phyloP scores from a whole-genome alignment of 768 basidiomycete species.

The Hericium rajendrae region DNA sequence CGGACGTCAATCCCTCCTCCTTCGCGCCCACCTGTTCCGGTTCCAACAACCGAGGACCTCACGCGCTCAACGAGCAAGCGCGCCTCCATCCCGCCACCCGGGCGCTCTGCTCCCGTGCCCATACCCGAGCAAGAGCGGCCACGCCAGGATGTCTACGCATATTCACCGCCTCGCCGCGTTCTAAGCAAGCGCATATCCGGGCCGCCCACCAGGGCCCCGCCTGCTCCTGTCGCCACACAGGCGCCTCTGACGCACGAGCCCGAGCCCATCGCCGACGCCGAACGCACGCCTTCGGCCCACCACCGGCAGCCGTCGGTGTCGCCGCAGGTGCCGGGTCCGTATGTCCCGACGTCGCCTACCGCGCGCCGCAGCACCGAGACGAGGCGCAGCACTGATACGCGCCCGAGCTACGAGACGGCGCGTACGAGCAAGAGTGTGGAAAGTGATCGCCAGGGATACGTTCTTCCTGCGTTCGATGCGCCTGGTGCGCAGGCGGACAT shows the following conservation, averaged over 20 bases:
- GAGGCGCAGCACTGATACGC: constrained; percentile 3
- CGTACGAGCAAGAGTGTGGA: not conserved
- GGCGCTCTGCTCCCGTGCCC: constrained; percentile 2
- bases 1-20: constrained; percentile 8
- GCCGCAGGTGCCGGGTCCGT: not conserved
- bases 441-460: not conserved
- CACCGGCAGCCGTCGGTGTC: not conserved
- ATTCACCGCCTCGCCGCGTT: not conserved
- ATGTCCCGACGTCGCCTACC: not conserved
- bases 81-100: constrained; percentile 9
- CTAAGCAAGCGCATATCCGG: not conserved
- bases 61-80: constrained; percentile 7
- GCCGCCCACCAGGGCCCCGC: not conserved
- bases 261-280: not conserved
- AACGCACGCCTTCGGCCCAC: not conserved
- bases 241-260: constrained; percentile 4
- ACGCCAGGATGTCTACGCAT: not conserved
- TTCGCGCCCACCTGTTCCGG: not conserved
- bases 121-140: not conserved
- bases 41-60: not conserved
- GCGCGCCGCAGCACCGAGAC: constrained; percentile 1
- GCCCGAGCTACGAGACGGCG: constrained; percentile 1
- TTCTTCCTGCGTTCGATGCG: not conserved
- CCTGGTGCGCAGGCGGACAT: not conserved
- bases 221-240: not conserved